phyloP scores from a whole-genome alignment of 371 early-diverging fungal species.

The Mortierella sp. region DNA sequence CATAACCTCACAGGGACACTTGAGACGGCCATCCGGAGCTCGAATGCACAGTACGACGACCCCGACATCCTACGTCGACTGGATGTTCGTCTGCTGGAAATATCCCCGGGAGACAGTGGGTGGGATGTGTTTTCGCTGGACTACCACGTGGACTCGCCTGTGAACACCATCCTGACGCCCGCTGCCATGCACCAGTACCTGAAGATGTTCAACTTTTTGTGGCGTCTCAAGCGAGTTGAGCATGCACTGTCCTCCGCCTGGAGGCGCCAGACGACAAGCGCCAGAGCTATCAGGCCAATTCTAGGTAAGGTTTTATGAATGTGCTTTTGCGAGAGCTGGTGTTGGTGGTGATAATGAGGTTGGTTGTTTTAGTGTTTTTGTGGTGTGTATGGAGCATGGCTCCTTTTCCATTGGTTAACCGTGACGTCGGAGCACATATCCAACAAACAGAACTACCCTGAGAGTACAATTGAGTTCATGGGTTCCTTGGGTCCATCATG shows the following conservation, averaged over 20 bases:
- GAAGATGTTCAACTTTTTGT: slow-evolving; percentile 88
- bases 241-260: slow-evolving; percentile 81
- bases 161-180: slow-evolving; percentile 86
- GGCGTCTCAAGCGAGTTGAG: slow-evolving; percentile 92
- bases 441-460: neutral
- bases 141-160: slow-evolving; percentile 87
- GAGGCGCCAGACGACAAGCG: slow-evolving; percentile 82
- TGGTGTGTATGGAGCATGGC: neutral
- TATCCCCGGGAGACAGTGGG: slow-evolving; percentile 80
- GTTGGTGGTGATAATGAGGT: neutral
- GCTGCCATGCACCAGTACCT: slow-evolving; percentile 85
- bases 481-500: slow-evolving; percentile 4
- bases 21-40: slow-evolving; percentile 89
- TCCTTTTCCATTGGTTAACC: neutral
- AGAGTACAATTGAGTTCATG: neutral
- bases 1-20: slow-evolving; percentile 91
- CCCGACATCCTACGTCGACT: slow-evolving; percentile 82
- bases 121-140: slow-evolving; percentile 95
- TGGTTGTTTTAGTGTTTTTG: neutral
- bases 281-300: slow-evolving; percentile 65
- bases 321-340: too few relatives aligned
- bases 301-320: slow-evolving; percentile 33
- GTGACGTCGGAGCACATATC: neutral
- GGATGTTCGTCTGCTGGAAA: slow-evolving; percentile 79
- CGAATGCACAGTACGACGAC: slow-evolving; percentile 92